These are phyloP conservation scores for Capronia epimyces DNA, from an alignment of 2,329 filamentous ascomycete species.

Conservation along the genomic window DNA sequence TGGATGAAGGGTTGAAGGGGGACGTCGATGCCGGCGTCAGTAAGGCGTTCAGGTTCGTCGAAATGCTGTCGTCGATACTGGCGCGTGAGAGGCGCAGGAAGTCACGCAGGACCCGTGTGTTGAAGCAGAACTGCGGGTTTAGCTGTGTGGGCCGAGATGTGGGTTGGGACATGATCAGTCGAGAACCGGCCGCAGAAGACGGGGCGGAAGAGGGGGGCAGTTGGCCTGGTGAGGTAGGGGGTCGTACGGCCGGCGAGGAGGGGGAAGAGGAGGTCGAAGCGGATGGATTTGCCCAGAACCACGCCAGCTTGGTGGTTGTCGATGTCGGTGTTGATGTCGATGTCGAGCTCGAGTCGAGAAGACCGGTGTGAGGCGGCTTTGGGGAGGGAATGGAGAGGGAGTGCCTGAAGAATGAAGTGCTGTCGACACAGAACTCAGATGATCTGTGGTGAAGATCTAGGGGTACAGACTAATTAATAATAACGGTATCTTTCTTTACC, in stretches of 20 bases:
- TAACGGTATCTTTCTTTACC: too few relatives aligned
- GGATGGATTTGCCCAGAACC: conserved; percentile 24
- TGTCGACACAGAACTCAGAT: too few relatives aligned
- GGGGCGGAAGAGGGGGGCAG: background rate
- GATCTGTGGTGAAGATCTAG: too few relatives aligned
- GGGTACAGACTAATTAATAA: too few relatives aligned
- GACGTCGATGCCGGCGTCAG: conserved; percentile 61
- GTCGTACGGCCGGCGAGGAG: conserved; percentile 1
- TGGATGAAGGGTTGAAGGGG: conserved; percentile 76
- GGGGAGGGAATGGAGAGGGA: background rate
- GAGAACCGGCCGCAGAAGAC: background rate
- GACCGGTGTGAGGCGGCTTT: background rate
- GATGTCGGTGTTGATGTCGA: background rate
- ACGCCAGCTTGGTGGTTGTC: conserved; percentile 27
- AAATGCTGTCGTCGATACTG: conserved; percentile 87
- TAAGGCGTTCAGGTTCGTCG: conserved; percentile 86
- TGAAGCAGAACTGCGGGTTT: conserved; percentile 65
- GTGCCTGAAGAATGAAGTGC: too few relatives aligned
- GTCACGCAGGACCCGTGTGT: conserved; percentile 51
- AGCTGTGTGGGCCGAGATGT: conserved; percentile 38
- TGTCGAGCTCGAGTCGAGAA: background rate
- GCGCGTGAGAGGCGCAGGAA: conserved; percentile 82
- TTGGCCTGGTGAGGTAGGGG: background rate
- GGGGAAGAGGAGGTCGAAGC: conserved; percentile 10
- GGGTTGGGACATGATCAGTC: conserved; percentile 36